phyloP scores from a whole-genome alignment of 2,329 filamentous ascomycete genomes.

The Dothiorella sarmentorum region DNA sequence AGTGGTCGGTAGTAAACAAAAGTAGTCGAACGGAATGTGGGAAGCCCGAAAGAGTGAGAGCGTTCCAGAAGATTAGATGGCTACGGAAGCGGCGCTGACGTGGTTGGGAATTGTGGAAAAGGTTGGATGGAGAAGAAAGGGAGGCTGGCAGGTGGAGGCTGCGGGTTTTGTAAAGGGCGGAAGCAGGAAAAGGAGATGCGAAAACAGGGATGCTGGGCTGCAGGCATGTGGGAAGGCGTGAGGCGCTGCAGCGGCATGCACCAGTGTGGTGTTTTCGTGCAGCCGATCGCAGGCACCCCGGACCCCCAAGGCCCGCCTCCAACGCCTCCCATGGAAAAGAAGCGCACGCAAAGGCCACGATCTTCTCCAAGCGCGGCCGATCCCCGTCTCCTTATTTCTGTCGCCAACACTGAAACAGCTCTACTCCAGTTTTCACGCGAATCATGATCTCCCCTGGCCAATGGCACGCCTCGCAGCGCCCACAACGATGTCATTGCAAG shows the following conservation, averaged over 20 bases:
- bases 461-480: not conserved
- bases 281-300: conserved; percentile 14
- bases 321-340: conserved; percentile 5
- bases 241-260: not conserved
- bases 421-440: conserved; percentile 11
- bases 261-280: conserved; percentile 9
- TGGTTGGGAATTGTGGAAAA: not conserved
- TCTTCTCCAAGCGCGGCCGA: conserved; percentile 1
- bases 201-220: conserved; percentile 7
- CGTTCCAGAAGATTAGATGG: conserved; percentile 16
- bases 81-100: not conserved
- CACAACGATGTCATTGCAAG: conserved; percentile 10
- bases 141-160: conserved; percentile 11
- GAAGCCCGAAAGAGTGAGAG: conserved; percentile 19
- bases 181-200: not conserved
- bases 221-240: conserved; percentile 6
- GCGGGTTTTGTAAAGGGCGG: conserved; percentile 15
- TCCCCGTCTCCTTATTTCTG: conserved; percentile 15
- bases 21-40: conserved; percentile 2
- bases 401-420: conserved; percentile 12
- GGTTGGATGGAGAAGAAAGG: not conserved
- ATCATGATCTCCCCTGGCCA: conserved; percentile 12
- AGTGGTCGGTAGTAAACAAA: conserved; percentile 1
- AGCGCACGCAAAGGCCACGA: conserved; percentile 3
- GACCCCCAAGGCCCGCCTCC: conserved; percentile 10